Evolutionary conservation across 352 stramenopile genomes (phyloP), one percentile per base, ranked within the genome.

Genomic region (Phytopythium montanum): DNA sequence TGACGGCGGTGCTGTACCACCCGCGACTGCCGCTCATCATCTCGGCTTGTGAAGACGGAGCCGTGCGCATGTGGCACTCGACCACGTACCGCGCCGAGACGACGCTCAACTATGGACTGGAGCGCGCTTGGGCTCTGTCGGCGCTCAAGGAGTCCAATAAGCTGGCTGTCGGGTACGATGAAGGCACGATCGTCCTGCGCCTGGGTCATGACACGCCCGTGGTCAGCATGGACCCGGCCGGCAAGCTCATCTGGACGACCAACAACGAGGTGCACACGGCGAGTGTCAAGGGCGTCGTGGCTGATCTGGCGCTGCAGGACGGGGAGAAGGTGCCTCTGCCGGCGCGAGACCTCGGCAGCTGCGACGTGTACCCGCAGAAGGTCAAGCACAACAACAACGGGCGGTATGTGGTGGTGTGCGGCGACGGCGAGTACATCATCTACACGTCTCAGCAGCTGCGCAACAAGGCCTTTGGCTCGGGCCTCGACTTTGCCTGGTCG

Each of bases 371-470:
- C 71, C 97, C 97, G 29, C 96, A 99, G 70, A 96, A 91, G 62
- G 87, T 99, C 29, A 88, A 92, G 66, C 97, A 99, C 80, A 99
- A 99, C 85, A 98, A 91, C 76, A 99, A 99, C 67, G 97, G 98
- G 5, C 94, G 97, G 49, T 99, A 99, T 74, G 87, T 99, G 34
- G 90, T 97, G 26, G 95, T 99, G 21, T 99, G 95, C 65, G 98
- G 97, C 25, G 98, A 99, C 77, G 97, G 97, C 42, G 98, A 99
- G 81, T 99, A 99, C 80, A 99, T 99, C 66, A 99, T 99, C 69
- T 99, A 99, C 81, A 99, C 98, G 25, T 94, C 96, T 10, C 95
- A 99, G 79, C 88, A 93, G 61, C 66, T 97, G 48, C 83, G 92
- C 44, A 96, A 95, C 72, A 99, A 99, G 71, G 93, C 94, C 4